phyloP scores from a whole-genome alignment of 2,329 filamentous ascomycete genomes.

The Dactylonectria macrodidyma region DNA sequence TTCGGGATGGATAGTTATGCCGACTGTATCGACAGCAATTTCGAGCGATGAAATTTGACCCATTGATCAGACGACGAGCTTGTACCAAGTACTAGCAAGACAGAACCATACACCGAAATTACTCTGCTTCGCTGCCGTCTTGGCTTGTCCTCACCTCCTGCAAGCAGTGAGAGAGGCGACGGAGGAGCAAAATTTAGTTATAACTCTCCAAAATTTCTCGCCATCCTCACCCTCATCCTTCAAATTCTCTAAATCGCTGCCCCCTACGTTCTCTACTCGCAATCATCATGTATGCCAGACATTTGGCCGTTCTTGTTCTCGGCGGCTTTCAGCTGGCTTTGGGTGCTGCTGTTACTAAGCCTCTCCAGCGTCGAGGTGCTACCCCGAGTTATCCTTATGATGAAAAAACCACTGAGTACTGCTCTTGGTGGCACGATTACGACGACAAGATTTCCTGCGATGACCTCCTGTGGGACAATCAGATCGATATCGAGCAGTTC shows the following conservation, averaged over 20 bases:
- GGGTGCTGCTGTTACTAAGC: neutral
- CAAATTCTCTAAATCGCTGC: neutral
- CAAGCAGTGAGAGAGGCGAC: neutral
- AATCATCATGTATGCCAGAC: neutral
- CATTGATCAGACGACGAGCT: neutral
- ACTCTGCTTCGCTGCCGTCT: neutral
- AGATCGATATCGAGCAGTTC: neutral
- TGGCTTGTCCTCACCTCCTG: neutral
- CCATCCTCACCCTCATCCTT: neutral
- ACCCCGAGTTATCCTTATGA: neutral
- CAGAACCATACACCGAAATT: neutral
- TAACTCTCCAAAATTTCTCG: neutral
- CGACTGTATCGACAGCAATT: neutral
- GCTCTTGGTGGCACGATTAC: constrained; percentile 13
- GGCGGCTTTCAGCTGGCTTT: too few species aligned
- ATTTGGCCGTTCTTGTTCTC: neutral
- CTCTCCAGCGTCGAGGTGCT: neutral
- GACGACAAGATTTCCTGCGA: neutral
- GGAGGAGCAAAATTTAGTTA: neutral
- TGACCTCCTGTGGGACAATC: neutral
- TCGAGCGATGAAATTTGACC: neutral
- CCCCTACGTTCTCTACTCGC: neutral
- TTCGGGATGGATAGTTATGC: neutral
- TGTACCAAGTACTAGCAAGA: neutral
- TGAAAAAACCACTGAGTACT: constrained; percentile 3